phyloP scores from a whole-genome alignment of 1,139 yeast species.

The Yamadazyma taylorii region DNA sequence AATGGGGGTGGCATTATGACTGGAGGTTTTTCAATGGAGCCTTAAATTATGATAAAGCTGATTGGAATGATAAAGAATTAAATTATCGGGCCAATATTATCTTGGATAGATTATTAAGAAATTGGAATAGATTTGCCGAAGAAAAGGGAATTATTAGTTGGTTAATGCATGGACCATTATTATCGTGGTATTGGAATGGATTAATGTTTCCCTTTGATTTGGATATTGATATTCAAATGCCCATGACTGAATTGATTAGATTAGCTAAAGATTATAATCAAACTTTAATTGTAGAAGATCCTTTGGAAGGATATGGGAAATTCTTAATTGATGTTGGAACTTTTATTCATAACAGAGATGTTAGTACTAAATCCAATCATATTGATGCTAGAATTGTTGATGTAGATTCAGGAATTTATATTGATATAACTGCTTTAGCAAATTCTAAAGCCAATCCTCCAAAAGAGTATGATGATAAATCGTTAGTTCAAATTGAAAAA shows the following conservation, averaged over 20 bases:
- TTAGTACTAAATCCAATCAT: conserved; percentile 30
- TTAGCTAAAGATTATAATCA: conserved; percentile 29
- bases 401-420: conserved; percentile 40
- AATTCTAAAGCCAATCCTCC: conserved; percentile 28
- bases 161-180: conserved; percentile 31
- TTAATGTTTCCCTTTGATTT: conserved; percentile 33
- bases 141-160: conserved; percentile 32
- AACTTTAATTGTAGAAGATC: conserved; percentile 31
- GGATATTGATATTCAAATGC: conserved; percentile 38
- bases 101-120: conserved; percentile 28
- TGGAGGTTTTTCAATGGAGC: conserved; percentile 43
- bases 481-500: conserved; percentile 13
- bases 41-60: conserved; percentile 25
- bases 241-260: conserved; percentile 27
- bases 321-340: conserved; percentile 35
- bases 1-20: conserved; percentile 41
- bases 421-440: conserved; percentile 41
- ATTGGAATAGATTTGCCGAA: conserved; percentile 32
- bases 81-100: conserved; percentile 25
- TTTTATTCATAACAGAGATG: conserved; percentile 33
- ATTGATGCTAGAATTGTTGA: conserved; percentile 44
- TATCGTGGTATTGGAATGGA: conserved; percentile 48
- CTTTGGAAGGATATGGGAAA: conserved; percentile 31
- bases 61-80: conserved; percentile 29
- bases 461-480: conserved; percentile 18